Conservation (phyloP, 768 basidiomycete species). For the Lactarius vividus region DNA sequence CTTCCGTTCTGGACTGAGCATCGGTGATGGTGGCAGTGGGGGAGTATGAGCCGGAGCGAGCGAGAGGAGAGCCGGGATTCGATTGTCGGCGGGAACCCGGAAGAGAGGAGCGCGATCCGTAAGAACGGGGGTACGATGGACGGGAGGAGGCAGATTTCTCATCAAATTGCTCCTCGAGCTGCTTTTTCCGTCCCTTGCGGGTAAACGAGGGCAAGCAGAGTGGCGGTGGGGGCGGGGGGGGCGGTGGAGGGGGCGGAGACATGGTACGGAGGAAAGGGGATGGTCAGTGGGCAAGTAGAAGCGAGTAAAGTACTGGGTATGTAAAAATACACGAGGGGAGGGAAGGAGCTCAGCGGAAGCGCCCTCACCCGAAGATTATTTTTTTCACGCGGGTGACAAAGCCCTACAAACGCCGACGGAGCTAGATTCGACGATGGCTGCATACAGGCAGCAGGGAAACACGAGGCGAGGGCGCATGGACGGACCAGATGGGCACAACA, state of each 20-base stretch:
- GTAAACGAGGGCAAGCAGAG: constrained; percentile 27
- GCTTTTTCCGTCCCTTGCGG: constrained; percentile 26
- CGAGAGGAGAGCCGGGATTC: constrained; percentile 18
- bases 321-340: constrained; percentile 6
- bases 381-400: background rate
- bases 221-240: constrained; percentile 24
- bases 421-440: constrained; percentile 5
- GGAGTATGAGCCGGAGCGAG: constrained; percentile 24
- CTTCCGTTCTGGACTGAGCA: constrained; percentile 12
- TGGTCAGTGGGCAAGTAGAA: background rate
- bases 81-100: constrained; percentile 13
- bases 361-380: background rate
- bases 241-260: constrained; percentile 21
- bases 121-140: constrained; percentile 4
- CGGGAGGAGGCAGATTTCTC: constrained; percentile 19
- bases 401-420: constrained; percentile 14
- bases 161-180: constrained; percentile 11
- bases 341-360: background rate
- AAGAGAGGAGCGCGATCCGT: constrained; percentile 9
- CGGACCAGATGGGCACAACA: background rate
- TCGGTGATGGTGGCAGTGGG: constrained; percentile 26
- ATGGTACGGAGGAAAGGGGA: constrained; percentile 9
- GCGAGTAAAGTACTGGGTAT: background rate
- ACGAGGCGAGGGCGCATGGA: constrained; percentile 12
- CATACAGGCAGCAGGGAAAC: background rate